Conservation (phyloP, 768 basidiomycete genomes). For the Leccinum fibrillosum region DNA sequence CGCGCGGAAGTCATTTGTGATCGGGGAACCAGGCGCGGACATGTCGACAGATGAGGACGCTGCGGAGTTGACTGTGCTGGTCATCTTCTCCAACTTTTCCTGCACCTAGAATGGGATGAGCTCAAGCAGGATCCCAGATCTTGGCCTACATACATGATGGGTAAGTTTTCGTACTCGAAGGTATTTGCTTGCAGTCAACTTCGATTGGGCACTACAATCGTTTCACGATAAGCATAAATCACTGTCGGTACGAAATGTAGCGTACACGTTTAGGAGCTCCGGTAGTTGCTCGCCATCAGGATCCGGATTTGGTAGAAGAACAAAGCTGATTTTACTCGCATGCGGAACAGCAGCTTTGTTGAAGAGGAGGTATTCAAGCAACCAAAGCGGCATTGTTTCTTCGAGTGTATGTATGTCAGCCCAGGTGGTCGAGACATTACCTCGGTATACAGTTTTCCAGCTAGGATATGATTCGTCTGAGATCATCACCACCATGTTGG, state of each 20-base stretch:
- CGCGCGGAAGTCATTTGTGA: slow-evolving; percentile 15
- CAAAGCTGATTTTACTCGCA: slow-evolving; percentile 81
- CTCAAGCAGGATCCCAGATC: not conserved
- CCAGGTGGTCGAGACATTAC: slow-evolving; percentile 57
- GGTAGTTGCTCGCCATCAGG: slow-evolving; percentile 61
- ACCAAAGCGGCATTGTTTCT: slow-evolving; percentile 80
- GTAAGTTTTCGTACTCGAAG: slow-evolving; percentile 84
- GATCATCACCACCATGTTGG: slow-evolving; percentile 65
- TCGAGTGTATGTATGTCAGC: slow-evolving; percentile 60
- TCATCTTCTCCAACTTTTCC: slow-evolving; percentile 73
- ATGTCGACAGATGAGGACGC: slow-evolving; percentile 35
- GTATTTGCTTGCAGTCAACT: slow-evolving; percentile 84
- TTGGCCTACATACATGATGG: slow-evolving; percentile 57
- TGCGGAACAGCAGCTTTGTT: slow-evolving; percentile 54
- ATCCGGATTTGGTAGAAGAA: slow-evolving; percentile 63
- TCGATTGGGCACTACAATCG: slow-evolving; percentile 60
- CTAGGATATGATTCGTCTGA: slow-evolving; percentile 77
- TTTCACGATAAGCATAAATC: not conserved
- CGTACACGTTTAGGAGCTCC: slow-evolving; percentile 83
- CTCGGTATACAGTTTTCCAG: slow-evolving; percentile 76
- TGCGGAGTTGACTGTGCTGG: slow-evolving; percentile 30
- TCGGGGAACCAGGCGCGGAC: slow-evolving; percentile 33
- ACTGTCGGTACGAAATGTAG: slow-evolving; percentile 11
- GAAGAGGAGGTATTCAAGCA: slow-evolving; percentile 79
- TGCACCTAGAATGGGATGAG: slow-evolving; percentile 53